A percentile compares a stretch with the other conserved stretches of the same genome.
phyloP scores from a whole-genome alignment of 306 rosid species.

The Abrus pulchellus region DNA sequence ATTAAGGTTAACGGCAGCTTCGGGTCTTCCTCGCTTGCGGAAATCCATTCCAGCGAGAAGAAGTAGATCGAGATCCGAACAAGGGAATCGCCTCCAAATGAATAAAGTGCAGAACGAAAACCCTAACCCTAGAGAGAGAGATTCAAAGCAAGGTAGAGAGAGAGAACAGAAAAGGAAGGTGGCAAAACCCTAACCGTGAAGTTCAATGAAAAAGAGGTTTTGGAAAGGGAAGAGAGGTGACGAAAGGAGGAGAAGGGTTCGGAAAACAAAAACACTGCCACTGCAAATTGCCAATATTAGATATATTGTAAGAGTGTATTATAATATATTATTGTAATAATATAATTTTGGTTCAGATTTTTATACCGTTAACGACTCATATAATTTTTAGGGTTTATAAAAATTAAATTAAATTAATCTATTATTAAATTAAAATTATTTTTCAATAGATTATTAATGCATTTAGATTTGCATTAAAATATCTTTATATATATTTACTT shows the following conservation, averaged over 20 bases:
- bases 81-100: not conserved
- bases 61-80: constrained; percentile 60
- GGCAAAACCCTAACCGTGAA: constrained; percentile 48
- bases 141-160: not conserved
- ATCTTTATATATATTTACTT: no score
- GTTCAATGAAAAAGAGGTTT: constrained; percentile 48
- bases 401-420: no score
- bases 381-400: no score
- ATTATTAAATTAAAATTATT: no score
- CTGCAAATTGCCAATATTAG: not conserved
- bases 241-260: not conserved
- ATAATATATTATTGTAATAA: no score
- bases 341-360: no score
- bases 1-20: constrained; percentile 50
- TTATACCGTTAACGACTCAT: no score
- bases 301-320: not conserved
- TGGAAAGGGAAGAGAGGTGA: constrained; percentile 27
- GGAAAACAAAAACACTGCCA: not conserved
- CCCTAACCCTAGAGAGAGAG: not conserved
- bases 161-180: not conserved
- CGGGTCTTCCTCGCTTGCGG: constrained; percentile 77
- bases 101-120: not conserved
- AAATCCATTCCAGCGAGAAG: constrained; percentile 51
- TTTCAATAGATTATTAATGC: no score
- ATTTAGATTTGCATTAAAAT: no score